Evolutionary conservation across 805 yeast species (phyloP).

Genomic region (Kregervanrija delftensis): DNA sequence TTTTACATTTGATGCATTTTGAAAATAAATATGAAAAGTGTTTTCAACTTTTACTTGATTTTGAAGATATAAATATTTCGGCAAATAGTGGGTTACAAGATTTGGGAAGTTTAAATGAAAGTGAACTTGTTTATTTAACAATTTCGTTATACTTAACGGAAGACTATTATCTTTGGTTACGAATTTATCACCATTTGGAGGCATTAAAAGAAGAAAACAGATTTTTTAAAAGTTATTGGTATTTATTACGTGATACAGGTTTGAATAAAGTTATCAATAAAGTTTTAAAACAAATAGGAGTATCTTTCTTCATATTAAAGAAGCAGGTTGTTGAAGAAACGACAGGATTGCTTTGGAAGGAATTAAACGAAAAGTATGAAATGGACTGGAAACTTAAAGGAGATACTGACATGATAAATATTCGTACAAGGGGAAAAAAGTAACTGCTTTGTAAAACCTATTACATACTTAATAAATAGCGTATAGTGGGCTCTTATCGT

Average conservation of each 20-base stretch:
- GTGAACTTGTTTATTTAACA: background rate
- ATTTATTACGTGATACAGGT: constrained; percentile 22
- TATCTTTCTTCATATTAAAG: constrained; percentile 34
- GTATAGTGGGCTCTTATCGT: too few species aligned
- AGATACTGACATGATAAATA: constrained; percentile 23
- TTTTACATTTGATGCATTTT: constrained; percentile 40
- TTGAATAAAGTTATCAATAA: constrained; percentile 24
- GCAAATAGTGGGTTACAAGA: too few species aligned
- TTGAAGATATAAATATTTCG: background rate
- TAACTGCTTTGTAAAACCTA: background rate
- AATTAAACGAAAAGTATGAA: constrained; percentile 19
- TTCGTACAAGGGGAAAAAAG: constrained; percentile 10
- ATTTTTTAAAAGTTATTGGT: background rate
- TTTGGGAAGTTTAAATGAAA: background rate
- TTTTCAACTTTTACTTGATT: constrained; percentile 17
- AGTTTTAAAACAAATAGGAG: constrained; percentile 29
- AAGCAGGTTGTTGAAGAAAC: constrained; percentile 21
- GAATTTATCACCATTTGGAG: background rate
- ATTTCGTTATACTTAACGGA: background rate
- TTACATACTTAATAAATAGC: too few species aligned
- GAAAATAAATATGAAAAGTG: constrained; percentile 29
- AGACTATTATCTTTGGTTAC: constrained; percentile 5
- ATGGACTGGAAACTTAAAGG: constrained; percentile 29
- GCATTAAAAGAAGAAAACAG: background rate
- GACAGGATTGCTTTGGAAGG: constrained; percentile 25